Conservation (phyloP, 129 eudicot genomes). For the Ambrosia artemisiifolia region DNA sequence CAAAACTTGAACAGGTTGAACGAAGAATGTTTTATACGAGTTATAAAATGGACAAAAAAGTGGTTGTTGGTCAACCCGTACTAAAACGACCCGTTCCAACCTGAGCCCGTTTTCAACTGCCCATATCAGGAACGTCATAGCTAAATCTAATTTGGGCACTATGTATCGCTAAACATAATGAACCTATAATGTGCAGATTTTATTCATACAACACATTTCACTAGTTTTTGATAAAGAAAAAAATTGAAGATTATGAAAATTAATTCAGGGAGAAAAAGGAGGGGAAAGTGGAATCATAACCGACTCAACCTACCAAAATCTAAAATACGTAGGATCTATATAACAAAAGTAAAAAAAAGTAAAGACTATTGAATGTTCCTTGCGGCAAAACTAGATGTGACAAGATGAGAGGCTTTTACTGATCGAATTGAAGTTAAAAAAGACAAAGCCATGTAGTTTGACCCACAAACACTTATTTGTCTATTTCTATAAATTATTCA, state of each 20-base stretch:
- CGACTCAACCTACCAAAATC: background rate
- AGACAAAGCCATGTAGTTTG: background rate
- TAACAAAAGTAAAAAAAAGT: too few relatives aligned
- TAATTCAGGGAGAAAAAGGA: background rate
- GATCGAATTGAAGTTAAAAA: background rate
- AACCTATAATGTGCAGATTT: background rate
- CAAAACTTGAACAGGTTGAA: too few relatives aligned
- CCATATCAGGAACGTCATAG: background rate
- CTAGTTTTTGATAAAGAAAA: background rate
- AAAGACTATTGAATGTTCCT: too few relatives aligned
- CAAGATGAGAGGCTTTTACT: background rate
- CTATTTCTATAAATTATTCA: background rate
- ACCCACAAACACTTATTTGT: background rate
- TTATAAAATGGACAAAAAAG: background rate
- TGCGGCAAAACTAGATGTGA: background rate
- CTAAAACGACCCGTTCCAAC: background rate
- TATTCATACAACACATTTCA: background rate
- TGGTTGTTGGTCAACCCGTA: background rate
- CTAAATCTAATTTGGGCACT: background rate
- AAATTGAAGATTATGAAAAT: background rate
- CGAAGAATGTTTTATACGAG: background rate
- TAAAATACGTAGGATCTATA: too few relatives aligned
- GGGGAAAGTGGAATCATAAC: background rate
- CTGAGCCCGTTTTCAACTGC: background rate
- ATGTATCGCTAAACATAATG: background rate